These are phyloP conservation scores for Phytophthora sansomeana DNA, from an alignment of 352 stramenopile species.

Conservation along the genomic window DNA sequence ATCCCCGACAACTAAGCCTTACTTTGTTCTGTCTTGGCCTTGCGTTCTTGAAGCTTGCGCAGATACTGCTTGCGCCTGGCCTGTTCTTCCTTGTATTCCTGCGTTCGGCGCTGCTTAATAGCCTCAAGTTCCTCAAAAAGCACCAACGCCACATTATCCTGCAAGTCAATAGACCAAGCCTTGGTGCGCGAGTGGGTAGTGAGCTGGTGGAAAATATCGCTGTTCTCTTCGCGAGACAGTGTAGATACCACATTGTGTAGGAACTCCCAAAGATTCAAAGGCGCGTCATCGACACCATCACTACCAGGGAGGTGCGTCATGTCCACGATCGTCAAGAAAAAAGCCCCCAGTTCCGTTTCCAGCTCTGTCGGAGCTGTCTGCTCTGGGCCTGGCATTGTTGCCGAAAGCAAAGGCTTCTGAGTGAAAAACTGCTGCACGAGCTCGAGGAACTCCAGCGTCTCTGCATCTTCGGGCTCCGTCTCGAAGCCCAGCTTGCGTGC, in stretches of 20 bases:
- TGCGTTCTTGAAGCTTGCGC: slow-evolving; percentile 34
- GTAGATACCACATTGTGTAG: slow-evolving; percentile 40
- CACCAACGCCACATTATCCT: slow-evolving; percentile 52
- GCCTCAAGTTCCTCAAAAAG: slow-evolving; percentile 45
- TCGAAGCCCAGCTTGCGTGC: slow-evolving; percentile 75
- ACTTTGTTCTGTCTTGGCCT: slow-evolving; percentile 17
- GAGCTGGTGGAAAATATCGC: slow-evolving; percentile 62
- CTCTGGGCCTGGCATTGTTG: slow-evolving; percentile 12
- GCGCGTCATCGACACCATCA: slow-evolving; percentile 22
- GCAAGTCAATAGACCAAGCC: slow-evolving; percentile 60
- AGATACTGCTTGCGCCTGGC: slow-evolving; percentile 42
- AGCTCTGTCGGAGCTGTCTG: slow-evolving; percentile 34
- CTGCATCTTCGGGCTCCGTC: slow-evolving; percentile 73
- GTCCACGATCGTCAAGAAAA: slow-evolving; percentile 63
- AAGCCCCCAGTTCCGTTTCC: slow-evolving; percentile 63
- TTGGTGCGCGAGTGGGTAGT: slow-evolving; percentile 56
- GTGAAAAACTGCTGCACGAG: slow-evolving; percentile 83
- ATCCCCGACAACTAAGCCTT: slow-evolving; percentile 17
- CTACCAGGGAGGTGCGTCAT: slow-evolving; percentile 48
- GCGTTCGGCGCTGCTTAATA: slow-evolving; percentile 36
- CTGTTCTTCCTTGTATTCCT: slow-evolving; percentile 43
- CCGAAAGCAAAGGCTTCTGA: slow-evolving; percentile 41
- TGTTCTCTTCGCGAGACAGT: slow-evolving; percentile 46
- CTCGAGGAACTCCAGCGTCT: slow-evolving; percentile 73
- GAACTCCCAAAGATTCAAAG: slow-evolving; percentile 62